Percentiles rank a stretch among this genome's conserved stretches.
phyloP scores from a whole-genome alignment of 2,329 filamentous ascomycete genomes.

The Plectosphaerella plurivora region DNA sequence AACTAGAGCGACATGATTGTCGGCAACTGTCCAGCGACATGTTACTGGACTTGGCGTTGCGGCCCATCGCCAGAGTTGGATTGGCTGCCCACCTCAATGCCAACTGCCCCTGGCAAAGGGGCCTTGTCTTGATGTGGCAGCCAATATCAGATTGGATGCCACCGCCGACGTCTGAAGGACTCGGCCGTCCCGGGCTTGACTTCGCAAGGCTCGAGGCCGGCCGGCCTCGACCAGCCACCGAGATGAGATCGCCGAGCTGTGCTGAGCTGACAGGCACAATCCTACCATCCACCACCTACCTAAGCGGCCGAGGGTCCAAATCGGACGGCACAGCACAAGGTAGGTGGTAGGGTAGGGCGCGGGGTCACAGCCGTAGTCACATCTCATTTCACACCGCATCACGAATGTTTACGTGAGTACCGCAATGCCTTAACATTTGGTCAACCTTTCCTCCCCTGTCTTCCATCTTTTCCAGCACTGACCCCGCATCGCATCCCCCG shows the following conservation, averaged over 20 bases:
- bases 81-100: too few species aligned
- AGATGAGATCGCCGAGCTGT: neutral
- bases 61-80: too few species aligned
- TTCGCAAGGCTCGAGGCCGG: neutral
- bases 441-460: neutral
- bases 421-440: neutral
- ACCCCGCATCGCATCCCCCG: too few species aligned
- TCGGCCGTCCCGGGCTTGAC: neutral
- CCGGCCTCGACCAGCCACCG: neutral
- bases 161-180: neutral
- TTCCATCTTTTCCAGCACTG: neutral
- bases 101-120: too few species aligned
- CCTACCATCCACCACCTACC: too few species aligned
- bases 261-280: neutral
- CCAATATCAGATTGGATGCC: neutral
- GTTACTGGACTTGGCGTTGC: too few species aligned
- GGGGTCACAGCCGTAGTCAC: conserved; percentile 1
- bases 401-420: conserved; percentile 2
- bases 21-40: too few species aligned
- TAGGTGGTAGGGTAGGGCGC: too few species aligned
- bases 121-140: neutral
- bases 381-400: conserved; percentile 8
- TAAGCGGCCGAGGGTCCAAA: neutral
- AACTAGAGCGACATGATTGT: too few species aligned
- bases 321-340: too few species aligned